Evolutionary conservation across 805 yeast genomes (phyloP), one percentile per base, ranked within the genome.

Genomic region (Ogataea degrootiae): DNA sequence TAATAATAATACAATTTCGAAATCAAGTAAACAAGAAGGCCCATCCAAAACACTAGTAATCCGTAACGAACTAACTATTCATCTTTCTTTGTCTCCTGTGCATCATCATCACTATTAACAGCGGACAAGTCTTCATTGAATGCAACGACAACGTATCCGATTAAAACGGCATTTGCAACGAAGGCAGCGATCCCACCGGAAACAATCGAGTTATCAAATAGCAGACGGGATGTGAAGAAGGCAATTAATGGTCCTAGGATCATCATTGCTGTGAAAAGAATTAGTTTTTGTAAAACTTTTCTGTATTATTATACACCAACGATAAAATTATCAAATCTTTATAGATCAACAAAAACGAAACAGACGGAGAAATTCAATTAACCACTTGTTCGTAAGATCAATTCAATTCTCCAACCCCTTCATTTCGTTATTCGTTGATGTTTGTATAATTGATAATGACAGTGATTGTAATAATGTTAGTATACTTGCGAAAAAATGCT

Each of bases 111-210:
- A 15, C 16, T 12, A 22, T 39, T 39, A n/a, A 60, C 68, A 6
- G 62, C 55, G 39, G 64, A 64, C 4, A 63, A 57, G 4, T 83
- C 85, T 61, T 87, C 95, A 21, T 75, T 75, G 66, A 86, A 86
- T 1, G 95, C 94, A 50, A 77, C 85, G 16, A 83, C 72, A 34
- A 87, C 80, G 59, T 84, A 87, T 0, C 85, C 87, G 44, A 86
- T 77, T 54, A 87, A 69, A 19, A 87, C 94, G 6, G 82, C 67
- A 59, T 87, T 87, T 26, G 94, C 94, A 47, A 79, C 78, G 16
- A 79, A 71, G 2, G 94, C 94, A 35, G 91, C 88, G n/a, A 82
- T 60, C 3, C 94, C 94, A 38, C 95, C 95, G 43, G 89, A 82
- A 12, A 83, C 68, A 14, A 86, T 65, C 1, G 90, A 77, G 57